Evolutionary conservation across 768 basidiomycete genomes (phyloP).

Genomic region (Leucocoprinus sp.): DNA sequence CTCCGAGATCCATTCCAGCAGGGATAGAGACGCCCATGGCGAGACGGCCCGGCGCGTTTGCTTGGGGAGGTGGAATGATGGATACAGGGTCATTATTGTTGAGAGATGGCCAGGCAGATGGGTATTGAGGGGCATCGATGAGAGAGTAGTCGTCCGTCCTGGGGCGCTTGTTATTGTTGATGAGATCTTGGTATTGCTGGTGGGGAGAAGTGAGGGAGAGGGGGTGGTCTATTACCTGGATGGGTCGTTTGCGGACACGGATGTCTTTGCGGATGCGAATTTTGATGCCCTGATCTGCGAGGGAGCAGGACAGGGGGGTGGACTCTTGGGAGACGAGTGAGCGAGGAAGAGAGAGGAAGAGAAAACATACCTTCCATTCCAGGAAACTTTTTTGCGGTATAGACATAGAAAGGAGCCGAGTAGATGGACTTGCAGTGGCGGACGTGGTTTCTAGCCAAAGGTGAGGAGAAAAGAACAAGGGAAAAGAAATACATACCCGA

Average conservation of each 20-base stretch:
- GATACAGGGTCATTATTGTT: background rate
- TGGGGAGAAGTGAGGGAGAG: conserved; percentile 17
- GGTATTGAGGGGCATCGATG: too few relatives aligned
- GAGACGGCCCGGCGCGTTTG: conserved; percentile 8
- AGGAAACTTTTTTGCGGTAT: conserved; percentile 94
- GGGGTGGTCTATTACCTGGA: conserved; percentile 29
- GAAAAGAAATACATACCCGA: conserved; percentile 52
- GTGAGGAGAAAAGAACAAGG: background rate
- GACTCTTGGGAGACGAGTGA: conserved; percentile 51
- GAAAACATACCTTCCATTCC: conserved; percentile 77
- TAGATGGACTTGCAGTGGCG: conserved; percentile 87
- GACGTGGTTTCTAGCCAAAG: conserved; percentile 56
- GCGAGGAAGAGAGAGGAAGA: conserved; percentile 5
- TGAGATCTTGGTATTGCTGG: conserved; percentile 14
- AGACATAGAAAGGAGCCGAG: conserved; percentile 87
- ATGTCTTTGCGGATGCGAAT: conserved; percentile 92
- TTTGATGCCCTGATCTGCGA: conserved; percentile 95
- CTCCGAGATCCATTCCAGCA: conserved; percentile 17
- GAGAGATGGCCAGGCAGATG: too few relatives aligned
- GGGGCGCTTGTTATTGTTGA: conserved; percentile 28
- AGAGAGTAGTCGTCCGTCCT: conserved; percentile 29
- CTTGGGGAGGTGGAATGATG: conserved; percentile 8
- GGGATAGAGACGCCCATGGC: conserved; percentile 16
- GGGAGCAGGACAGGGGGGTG: conserved; percentile 78
- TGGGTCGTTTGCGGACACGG: conserved; percentile 67